A percentile compares a stretch with the other conserved stretches of the same genome.
These are phyloP conservation scores for Backusella tuberculispora DNA, from an alignment of 192 early-diverging fungal genomes.

Conservation along the genomic window DNA sequence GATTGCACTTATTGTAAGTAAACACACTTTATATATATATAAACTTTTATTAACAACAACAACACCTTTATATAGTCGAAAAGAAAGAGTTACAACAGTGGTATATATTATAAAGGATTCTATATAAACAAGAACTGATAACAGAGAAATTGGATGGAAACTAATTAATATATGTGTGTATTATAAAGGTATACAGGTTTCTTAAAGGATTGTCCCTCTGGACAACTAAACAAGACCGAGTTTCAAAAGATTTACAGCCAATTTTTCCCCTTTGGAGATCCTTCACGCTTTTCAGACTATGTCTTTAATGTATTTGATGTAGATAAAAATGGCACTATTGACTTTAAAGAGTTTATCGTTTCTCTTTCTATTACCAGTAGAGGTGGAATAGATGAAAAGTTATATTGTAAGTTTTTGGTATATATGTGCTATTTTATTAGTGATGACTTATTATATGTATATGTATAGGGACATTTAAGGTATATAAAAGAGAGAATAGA, in stretches of 20 bases:
- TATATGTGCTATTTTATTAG: not conserved
- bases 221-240: conserved; percentile 79
- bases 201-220: conserved; percentile 88
- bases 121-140: not conserved
- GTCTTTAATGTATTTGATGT: conserved; percentile 92
- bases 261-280: conserved; percentile 96
- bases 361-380: conserved; percentile 85
- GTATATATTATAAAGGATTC: conserved; percentile 41
- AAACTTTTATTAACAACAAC: not conserved
- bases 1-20: conserved; percentile 81
- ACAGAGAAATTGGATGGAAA: not conserved
- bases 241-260: conserved; percentile 95
- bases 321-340: conserved; percentile 87
- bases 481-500: not conserved
- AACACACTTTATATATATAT: not conserved
- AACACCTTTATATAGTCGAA: conserved; percentile 57
- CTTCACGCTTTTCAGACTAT: conserved; percentile 85
- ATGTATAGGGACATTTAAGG: conserved; percentile 31
- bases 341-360: conserved; percentile 90
- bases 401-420: conserved; percentile 63
- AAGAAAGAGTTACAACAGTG: conserved; percentile 95
- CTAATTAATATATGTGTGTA: not conserved
- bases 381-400: conserved; percentile 82
- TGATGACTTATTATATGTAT: not conserved
- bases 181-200: conserved; percentile 88